phyloP scores from a whole-genome alignment of 1,139 yeast genomes.

The Magnusiomyces starmeri region DNA sequence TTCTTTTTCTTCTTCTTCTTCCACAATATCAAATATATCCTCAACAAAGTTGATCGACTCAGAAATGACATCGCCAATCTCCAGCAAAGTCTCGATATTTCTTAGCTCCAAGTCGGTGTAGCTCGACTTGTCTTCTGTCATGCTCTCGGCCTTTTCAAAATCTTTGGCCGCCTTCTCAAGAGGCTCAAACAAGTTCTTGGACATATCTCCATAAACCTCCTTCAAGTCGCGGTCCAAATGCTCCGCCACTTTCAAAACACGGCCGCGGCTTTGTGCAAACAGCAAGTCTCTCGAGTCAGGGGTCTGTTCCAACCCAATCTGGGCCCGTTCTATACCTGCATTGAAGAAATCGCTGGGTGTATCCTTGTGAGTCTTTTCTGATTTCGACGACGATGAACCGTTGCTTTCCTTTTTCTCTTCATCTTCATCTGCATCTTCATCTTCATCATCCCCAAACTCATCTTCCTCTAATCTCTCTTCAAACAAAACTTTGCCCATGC shows the following conservation, averaged over 20 bases:
- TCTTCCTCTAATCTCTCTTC: slow-evolving; percentile 21
- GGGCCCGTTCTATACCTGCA: slow-evolving; percentile 66
- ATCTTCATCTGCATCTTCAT: slow-evolving; percentile 18
- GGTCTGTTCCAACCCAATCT: slow-evolving; percentile 48
- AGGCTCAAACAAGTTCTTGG: slow-evolving; percentile 18
- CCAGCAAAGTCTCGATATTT: slow-evolving; percentile 37
- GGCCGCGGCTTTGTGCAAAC: slow-evolving; percentile 50
- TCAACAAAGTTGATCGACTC: slow-evolving; percentile 43
- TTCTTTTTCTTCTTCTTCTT: slow-evolving; percentile 41
- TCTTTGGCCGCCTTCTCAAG: slow-evolving; percentile 40
- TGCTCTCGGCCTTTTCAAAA: slow-evolving; percentile 38
- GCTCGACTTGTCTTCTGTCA: slow-evolving; percentile 5
- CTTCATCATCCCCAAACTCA: slow-evolving; percentile 21
- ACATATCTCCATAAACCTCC: slow-evolving; percentile 14
- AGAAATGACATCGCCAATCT: slow-evolving; percentile 49
- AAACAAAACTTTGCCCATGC: slow-evolving; percentile 18
- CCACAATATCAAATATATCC: slow-evolving; percentile 55
- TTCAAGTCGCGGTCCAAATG: slow-evolving; percentile 16
- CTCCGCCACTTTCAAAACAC: slow-evolving; percentile 40
- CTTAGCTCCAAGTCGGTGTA: slow-evolving; percentile 21
- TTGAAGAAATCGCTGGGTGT: slow-evolving; percentile 50
- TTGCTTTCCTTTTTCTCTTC: slow-evolving; percentile 24
- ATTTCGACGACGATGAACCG: neutral
- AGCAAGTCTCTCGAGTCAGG: slow-evolving; percentile 39
- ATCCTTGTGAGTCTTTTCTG: slow-evolving; percentile 21